Evolutionary conservation across 2,329 filamentous ascomycete genomes (phyloP), one percentile per base, ranked within the genome.

Genomic region (Botrytis hyacinthi): DNA sequence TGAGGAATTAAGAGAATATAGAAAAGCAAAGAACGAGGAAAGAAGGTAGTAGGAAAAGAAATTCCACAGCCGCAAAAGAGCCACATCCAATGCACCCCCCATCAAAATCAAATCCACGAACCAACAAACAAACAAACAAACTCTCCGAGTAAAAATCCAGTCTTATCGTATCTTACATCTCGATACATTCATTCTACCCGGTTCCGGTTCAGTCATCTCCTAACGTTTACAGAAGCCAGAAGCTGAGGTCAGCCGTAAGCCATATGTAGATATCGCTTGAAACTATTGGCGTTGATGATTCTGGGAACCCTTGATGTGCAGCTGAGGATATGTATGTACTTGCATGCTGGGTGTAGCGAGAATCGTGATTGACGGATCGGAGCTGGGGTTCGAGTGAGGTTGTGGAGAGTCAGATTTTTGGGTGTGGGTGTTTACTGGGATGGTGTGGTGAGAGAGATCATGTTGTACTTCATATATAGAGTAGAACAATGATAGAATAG

Each of bases 331-430:
- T 51, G 48, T 51, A 51, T 51, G 12, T 7, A 54, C 14, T 29
- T 54, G 37, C 26, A 40, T 18, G 8, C 61, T 63, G 48, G 26
- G 37, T 54, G 51, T 54, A 16, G 51, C 51, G n/a, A 29, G 37
- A 42, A 63, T 40, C 60, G 35, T 62, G 61, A 63, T 42, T 63
- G 37, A 62, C 37, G 37, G 60, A 62, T 62, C 60, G 37, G 60
- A 62, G 37, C 60, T 63, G 61, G 40, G 61, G 37, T 29, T 22
- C 7, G 44, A 20, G 29, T 16, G 9, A 32, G 54, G 12, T n/a
- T 54, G 51, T 29, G n/a, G n/a, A n/a, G 48, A 54, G 14, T 29
- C 20, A 26, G 32, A 37, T 60, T 60, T 26, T 37, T 51, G 22
- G 10, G 22, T 51, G 60, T 8, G 44, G 18, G 44, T 46, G 44